Evolutionary conservation across 768 basidiomycete genomes (phyloP), one percentile per base, ranked within the genome.

Genomic region (Phallus indusiatus): DNA sequence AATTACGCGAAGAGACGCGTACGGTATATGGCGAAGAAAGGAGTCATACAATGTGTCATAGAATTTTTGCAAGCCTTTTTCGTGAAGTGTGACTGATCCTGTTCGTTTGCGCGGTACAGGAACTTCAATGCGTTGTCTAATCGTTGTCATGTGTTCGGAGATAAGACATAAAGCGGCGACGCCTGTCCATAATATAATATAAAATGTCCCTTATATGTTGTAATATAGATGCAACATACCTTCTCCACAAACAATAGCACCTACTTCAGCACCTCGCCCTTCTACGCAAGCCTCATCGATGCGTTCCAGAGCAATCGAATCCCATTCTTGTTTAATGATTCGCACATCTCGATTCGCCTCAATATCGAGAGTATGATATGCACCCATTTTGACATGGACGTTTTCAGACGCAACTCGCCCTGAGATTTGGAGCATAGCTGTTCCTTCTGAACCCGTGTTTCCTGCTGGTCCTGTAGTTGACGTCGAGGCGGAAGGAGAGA

Each of bases 251-350:
- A 99, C 91, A 21, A 99, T 80, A 0, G 96, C 96, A 14, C 90
- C 96, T 4, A 99, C 87, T 67, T 99, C 96, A 5, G 96, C 96
- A 0, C 96, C 95, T 64, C 88, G 77, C 22, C 95, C 96, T n/a
- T 93, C 93, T 42, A 90, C 76, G 56, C 91, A 94, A 20, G 93
- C 82, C 62, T 98, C 96, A 54, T 89, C 78, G 0, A 99, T 82
- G 18, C 95, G 78, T 28, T 83, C 79, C 14, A 87, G 69, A 1
- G 94, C 88, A 54, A 99, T 74, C 60, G 88, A 91, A 67, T 99
- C 96, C 96, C 96, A 99, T 16, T 89, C 90, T 56, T 87, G 82
- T 37, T 71, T 99, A 69, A 90, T 87, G 61, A 99, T 85, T 49
- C 90, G 81, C 54, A 99, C 83, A 70, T 97, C 86, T 6, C 94